Percentiles rank a stretch among this genome's conserved stretches.
Evolutionary conservation across 2,329 filamentous ascomycete genomes (phyloP).

Genomic region (Escovopsis weberi): DNA sequence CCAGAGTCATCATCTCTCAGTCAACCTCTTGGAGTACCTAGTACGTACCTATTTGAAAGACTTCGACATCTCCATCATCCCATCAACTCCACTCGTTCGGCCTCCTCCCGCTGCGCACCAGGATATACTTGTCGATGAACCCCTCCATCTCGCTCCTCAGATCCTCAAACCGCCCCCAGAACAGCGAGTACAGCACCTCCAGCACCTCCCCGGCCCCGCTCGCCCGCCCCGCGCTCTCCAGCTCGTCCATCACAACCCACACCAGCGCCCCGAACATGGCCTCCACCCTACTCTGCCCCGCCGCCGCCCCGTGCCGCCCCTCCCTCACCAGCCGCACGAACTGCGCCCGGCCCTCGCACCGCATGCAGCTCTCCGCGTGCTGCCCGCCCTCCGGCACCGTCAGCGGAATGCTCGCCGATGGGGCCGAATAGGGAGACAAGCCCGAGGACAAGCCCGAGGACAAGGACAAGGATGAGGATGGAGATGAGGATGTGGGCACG

Average conservation of each 20-base stretch:
- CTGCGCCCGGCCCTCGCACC: conserved; percentile 5
- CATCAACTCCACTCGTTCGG: background rate
- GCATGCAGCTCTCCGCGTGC: conserved; percentile 2
- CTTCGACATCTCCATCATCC: too few species aligned
- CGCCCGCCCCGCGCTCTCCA: conserved; percentile 2
- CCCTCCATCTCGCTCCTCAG: conserved; percentile 2
- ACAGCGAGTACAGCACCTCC: background rate
- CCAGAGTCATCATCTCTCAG: too few species aligned
- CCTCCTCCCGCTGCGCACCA: background rate
- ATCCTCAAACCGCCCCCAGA: conserved; percentile 4
- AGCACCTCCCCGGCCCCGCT: background rate
- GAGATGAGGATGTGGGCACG: background rate
- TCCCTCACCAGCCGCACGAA: conserved; percentile 2
- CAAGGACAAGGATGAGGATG: too few species aligned
- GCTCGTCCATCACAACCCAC: conserved; percentile 4
- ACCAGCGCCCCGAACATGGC: conserved; percentile 8
- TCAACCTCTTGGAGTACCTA: too few species aligned
- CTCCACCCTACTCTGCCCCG: conserved; percentile 2
- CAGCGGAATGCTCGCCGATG: background rate
- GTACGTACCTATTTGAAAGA: too few species aligned
- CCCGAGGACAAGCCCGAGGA: too few species aligned
- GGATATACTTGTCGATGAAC: background rate
- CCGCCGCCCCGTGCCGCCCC: background rate
- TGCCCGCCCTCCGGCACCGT: conserved; percentile 1
- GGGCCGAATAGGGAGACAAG: too few species aligned